phyloP scores from a whole-genome alignment of 768 basidiomycete genomes.

The Leccinum longicurvipes region DNA sequence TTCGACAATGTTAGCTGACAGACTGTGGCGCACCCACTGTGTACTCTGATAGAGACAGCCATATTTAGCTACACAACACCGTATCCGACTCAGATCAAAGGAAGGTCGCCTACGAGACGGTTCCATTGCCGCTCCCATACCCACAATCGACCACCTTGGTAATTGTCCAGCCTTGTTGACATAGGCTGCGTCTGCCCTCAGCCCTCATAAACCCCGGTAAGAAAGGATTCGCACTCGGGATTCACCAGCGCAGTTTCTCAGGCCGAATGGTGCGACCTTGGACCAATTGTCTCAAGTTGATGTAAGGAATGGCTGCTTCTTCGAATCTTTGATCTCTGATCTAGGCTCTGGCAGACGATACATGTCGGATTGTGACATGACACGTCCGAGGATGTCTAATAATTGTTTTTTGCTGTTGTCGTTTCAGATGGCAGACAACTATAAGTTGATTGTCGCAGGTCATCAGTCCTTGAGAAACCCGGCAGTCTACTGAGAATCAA shows the following conservation, averaged over 20 bases:
- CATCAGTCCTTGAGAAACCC: no score
- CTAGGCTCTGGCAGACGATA: background rate
- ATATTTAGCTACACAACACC: slow-evolving; percentile 10
- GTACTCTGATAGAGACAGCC: background rate
- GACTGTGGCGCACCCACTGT: background rate
- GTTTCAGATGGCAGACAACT: slow-evolving; percentile 6
- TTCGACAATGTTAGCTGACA: background rate
- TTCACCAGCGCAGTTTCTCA: slow-evolving; percentile 11
- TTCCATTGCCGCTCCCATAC: background rate
- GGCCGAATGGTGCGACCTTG: background rate
- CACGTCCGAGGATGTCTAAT: background rate
- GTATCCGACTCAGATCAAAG: slow-evolving; percentile 2
- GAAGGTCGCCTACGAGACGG: background rate
- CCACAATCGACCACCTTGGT: slow-evolving; percentile 6
- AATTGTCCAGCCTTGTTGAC: slow-evolving; percentile 18
- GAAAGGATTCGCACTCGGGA: slow-evolving; percentile 20
- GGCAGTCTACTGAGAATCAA: no score
- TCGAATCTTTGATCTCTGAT: slow-evolving; percentile 11
- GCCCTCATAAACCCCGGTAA: slow-evolving; percentile 8
- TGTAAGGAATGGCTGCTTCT: slow-evolving; percentile 2
- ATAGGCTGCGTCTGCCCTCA: slow-evolving; percentile 18
- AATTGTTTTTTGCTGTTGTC: background rate
- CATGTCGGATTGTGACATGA: slow-evolving; percentile 6
- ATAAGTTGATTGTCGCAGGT: background rate
- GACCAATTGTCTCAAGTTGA: slow-evolving; percentile 8